Evolutionary conservation across 352 stramenopile species (phyloP), one percentile per base, ranked within the genome.

Genomic region (Phytopythium sindhum): DNA sequence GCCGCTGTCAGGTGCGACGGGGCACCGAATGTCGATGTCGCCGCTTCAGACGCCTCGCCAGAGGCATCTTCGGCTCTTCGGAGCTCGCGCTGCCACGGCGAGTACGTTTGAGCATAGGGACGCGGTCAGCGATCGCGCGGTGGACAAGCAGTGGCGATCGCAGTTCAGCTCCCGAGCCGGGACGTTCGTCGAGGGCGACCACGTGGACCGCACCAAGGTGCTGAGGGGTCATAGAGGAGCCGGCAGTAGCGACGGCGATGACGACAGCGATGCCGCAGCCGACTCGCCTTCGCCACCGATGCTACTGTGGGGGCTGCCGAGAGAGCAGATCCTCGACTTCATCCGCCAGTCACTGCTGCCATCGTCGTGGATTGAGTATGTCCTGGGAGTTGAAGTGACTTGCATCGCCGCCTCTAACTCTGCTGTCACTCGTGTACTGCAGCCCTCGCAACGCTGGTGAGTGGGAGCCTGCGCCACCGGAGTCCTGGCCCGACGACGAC

Each of bases 321-420:
- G 81, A 24, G 82, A 91, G 48, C 78, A 91, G 54, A 85, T 91
- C 51, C 66, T 91, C 47, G 81, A 90, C 35, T 93, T 86, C 64
- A 91, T 93, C 56, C 79, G 81, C 6, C 85, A 91, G 63, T 89
- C 85, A 0, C 70, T 93, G 37, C 75, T 91, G 58, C 82, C 82
- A 15, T 68, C 76, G n/a, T 79, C 75, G 21, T 90, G 80, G 77
- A 69, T 67, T 51, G 81, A 71, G 85, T 93, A 68, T 44, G 67
- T 64, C 24, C 2, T 41, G 37, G 11, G 6, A 37, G 31, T 37
- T 37, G 31, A 10, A 4, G 31, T 10, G 31, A 4, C 33, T 39
- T 39, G 33, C 33, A 14, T 12, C 47, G 24, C 10, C 45, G 51
- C 17, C 4, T 19, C 54, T 48, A 31, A 37, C 54, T n/a, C n/a